phyloP scores from a whole-genome alignment of 2,329 filamentous ascomycete genomes.

The Alternaria alternata region DNA sequence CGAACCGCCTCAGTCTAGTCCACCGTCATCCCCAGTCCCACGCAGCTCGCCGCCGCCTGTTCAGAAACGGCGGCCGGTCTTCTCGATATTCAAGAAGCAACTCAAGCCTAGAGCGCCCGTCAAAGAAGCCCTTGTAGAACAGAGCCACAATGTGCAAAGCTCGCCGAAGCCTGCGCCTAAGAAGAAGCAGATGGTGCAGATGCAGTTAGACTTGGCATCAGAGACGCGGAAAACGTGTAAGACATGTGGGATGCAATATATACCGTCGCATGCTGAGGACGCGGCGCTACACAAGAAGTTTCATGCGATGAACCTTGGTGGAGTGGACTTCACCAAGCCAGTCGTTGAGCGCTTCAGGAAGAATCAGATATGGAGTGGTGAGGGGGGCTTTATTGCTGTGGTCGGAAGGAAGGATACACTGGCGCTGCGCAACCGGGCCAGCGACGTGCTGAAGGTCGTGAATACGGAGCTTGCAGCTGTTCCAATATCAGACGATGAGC shows the following conservation, averaged over 20 bases:
- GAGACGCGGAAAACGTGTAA: slow-evolving; percentile 65
- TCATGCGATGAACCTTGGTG: slow-evolving; percentile 68
- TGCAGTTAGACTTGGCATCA: slow-evolving; percentile 67
- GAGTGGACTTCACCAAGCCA: slow-evolving; percentile 67
- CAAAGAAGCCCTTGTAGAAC: slow-evolving; percentile 35
- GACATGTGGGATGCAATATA: slow-evolving; percentile 72
- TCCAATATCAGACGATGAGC: slow-evolving; percentile 63
- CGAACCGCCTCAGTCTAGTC: slow-evolving; percentile 42
- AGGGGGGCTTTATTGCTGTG: slow-evolving; percentile 63
- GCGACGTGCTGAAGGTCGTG: slow-evolving; percentile 64
- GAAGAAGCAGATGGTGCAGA: slow-evolving; percentile 61
- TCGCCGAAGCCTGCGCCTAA: slow-evolving; percentile 37
- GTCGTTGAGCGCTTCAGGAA: slow-evolving; percentile 62
- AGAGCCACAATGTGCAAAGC: slow-evolving; percentile 45
- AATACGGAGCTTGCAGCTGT: slow-evolving; percentile 69
- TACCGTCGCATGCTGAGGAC: slow-evolving; percentile 68
- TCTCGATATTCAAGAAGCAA: slow-evolving; percentile 55
- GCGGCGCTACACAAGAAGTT: slow-evolving; percentile 69
- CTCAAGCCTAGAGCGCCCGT: slow-evolving; percentile 18
- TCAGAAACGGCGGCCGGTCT: slow-evolving; percentile 56
- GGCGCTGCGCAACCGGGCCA: slow-evolving; percentile 64
- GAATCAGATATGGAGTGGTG: slow-evolving; percentile 59
- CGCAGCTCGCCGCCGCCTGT: slow-evolving; percentile 34
- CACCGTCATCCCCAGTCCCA: slow-evolving; percentile 42
- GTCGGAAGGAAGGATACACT: slow-evolving; percentile 63